Base-by-base conservation (phyloP, 2,329 filamentous ascomycete species). In the Colletotrichum sp. region DNA sequence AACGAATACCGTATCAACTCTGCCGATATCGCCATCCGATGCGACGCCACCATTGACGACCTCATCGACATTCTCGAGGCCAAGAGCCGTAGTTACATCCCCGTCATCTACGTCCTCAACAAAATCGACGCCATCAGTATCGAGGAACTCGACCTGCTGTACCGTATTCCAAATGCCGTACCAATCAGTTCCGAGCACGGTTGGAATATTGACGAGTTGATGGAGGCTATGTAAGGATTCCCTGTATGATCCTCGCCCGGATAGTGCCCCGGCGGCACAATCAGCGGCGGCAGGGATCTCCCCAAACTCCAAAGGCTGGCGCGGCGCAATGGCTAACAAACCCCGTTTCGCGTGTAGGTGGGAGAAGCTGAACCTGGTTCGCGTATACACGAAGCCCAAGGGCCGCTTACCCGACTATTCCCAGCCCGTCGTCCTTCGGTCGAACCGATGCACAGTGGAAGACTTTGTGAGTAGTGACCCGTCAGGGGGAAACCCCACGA, bases 101-200 rank as follows among this genome's bases (percentile, higher is more conserved):
- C 97, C n/a, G 97, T 99, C 78, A 95, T 99, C 71, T 99, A 99
- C 87, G 97, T 98, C 57, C 90, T 99, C 81, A 99, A 99, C 91
- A 99, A 99, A 89, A 99, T 99, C 80, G 97, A 99, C 86, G 93
- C 96, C 71, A 99, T 99, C 84, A 96, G 95, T 68, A 99, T 99
- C 80, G 96, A 99, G 86, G 97, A 99, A 86, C 90, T 99, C 77
- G 97, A 99, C 86, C 88, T 99, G 77, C 90, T 99, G 32, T 99
- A 99, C 87, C 93, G 96, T 57, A 99, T 99, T 79, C 97, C 97
- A 65, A 98, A 99, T 84, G 96, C 97, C 16, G 97, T 97, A 75
- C 97, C 97, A 32, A 99, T 99, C 86, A 98, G 96, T 84, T 97
- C 96, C 36, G 97, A 99, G 87, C 94, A 96, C 83, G 97, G 97